Percentiles rank a stretch among this genome's conserved stretches.
Evolutionary conservation across 2,329 filamentous ascomycete genomes (phyloP).

Genomic region (Sporothrix luriei): DNA sequence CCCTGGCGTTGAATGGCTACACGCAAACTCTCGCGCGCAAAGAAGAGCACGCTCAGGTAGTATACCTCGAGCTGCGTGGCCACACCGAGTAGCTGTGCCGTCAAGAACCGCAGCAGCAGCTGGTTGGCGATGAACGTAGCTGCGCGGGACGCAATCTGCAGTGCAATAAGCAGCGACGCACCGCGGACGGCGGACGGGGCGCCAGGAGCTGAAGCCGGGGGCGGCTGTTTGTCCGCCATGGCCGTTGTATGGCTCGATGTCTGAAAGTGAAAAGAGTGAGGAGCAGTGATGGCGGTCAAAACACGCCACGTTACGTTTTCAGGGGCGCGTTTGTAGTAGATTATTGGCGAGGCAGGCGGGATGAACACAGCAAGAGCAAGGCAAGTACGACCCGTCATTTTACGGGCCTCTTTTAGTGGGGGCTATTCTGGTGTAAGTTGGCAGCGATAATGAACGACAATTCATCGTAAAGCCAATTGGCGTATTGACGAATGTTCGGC

Average conservation of each 20-base stretch:
- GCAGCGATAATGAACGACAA: background rate
- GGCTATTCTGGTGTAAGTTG: slow-evolving; percentile 14
- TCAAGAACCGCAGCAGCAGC: slow-evolving; percentile 82
- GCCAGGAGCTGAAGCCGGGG: background rate
- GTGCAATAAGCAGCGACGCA: slow-evolving; percentile 80
- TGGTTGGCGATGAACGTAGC: slow-evolving; percentile 93
- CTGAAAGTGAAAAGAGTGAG: background rate
- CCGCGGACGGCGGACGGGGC: slow-evolving; percentile 56
- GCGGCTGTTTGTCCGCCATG: slow-evolving; percentile 25
- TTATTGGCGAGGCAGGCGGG: background rate
- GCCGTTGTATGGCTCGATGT: background rate
- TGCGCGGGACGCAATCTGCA: slow-evolving; percentile 84
- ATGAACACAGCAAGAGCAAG: background rate
- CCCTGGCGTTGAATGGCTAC: slow-evolving; percentile 85
- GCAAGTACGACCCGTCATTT: background rate
- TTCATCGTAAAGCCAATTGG: too few species aligned
- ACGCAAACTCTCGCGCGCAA: slow-evolving; percentile 85
- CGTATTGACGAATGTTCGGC: too few species aligned
- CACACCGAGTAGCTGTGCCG: slow-evolving; percentile 79
- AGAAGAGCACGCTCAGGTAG: slow-evolving; percentile 90
- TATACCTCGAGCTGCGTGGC: slow-evolving; percentile 91
- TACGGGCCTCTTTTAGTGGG: background rate
- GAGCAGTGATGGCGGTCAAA: background rate
- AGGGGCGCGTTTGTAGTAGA: slow-evolving; percentile 17
- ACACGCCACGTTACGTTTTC: slow-evolving; percentile 24